phyloP scores from a whole-genome alignment of 2,329 filamentous ascomycete species.

The Aspergillus sp. region DNA sequence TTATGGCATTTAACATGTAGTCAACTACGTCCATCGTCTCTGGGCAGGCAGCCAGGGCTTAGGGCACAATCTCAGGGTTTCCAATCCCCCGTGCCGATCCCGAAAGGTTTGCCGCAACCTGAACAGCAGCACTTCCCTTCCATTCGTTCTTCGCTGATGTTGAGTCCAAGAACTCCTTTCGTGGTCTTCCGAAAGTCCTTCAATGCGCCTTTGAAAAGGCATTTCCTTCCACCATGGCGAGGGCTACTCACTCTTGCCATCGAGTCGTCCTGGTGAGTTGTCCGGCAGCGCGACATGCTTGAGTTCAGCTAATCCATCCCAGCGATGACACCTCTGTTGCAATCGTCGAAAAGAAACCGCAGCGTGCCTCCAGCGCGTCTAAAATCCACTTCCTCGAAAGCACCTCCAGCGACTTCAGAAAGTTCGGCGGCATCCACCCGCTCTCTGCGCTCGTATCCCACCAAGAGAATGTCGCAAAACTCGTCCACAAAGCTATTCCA shows the following conservation, averaged over 20 bases:
- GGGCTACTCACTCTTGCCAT: constrained; percentile 37
- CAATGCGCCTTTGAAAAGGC: constrained; percentile 4
- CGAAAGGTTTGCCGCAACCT: constrained; percentile 11
- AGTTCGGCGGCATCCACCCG: constrained; percentile 71
- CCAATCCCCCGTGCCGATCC: constrained; percentile 19
- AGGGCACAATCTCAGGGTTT: constrained; percentile 18
- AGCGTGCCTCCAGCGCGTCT: constrained; percentile 27
- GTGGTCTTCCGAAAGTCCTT: constrained; percentile 13
- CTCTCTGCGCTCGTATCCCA: constrained; percentile 66
- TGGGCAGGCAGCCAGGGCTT: no score
- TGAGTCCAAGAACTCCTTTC: constrained; percentile 10
- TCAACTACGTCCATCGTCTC: no score
- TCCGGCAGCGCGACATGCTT: no score
- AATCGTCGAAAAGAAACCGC: constrained; percentile 53
- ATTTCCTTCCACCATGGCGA: constrained; percentile 7
- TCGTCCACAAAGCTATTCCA: constrained; percentile 57
- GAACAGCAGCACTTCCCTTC: constrained; percentile 2
- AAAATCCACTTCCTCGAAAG: constrained; percentile 69
- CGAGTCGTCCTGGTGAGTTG: constrained; percentile 37
- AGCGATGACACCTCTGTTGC: constrained; percentile 90
- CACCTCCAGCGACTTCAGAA: constrained; percentile 67
- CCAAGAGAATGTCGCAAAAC: constrained; percentile 55
- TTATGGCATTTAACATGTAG: no score
- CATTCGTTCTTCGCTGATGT: constrained; percentile 14
- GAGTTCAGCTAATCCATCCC: no score